Conservation (phyloP, 2,329 filamentous ascomycete genomes). For the Phyllosticta citrichinensis region DNA sequence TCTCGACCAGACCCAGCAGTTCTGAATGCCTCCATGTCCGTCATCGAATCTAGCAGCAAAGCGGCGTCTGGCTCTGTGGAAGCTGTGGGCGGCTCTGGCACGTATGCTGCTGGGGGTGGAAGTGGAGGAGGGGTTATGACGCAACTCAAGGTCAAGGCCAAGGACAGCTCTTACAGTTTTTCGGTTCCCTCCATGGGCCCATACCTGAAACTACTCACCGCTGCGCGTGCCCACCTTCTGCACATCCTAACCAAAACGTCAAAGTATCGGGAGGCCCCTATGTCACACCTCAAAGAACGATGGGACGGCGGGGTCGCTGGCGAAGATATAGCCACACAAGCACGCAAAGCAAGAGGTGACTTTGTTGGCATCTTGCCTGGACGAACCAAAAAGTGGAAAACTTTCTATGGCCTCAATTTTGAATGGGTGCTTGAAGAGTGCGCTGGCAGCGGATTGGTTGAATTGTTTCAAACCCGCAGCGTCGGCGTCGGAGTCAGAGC, state of each 20-base stretch:
- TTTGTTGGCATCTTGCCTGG: constrained; percentile 49
- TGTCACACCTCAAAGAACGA: constrained; percentile 52
- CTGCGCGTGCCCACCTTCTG: constrained; percentile 52
- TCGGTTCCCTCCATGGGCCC: constrained; percentile 57
- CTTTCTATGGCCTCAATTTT: constrained; percentile 59
- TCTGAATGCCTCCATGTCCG: constrained; percentile 45
- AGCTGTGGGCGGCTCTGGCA: constrained; percentile 59
- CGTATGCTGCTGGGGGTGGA: constrained; percentile 53
- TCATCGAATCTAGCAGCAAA: constrained; percentile 50
- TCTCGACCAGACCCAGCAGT: constrained; percentile 32
- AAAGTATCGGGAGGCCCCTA: constrained; percentile 52
- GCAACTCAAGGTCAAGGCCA: not conserved
- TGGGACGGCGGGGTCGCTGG: constrained; percentile 58
- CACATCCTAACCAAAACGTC: constrained; percentile 47
- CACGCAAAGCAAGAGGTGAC: constrained; percentile 46
- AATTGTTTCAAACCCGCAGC: constrained; percentile 64
- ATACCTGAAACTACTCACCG: constrained; percentile 55
- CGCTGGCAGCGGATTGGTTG: constrained; percentile 58
- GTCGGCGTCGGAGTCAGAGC: constrained; percentile 55
- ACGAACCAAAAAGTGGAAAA: constrained; percentile 58
- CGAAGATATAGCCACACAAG: constrained; percentile 35
- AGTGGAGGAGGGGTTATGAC: constrained; percentile 17
- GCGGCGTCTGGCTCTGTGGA: constrained; percentile 59
- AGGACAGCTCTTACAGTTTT: constrained; percentile 29
- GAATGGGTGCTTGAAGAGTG: constrained; percentile 64